Evolutionary conservation across 371 early-diverging fungal species (phyloP), one percentile per base, ranked within the genome.

Genomic region (Mucor saturninus): DNA sequence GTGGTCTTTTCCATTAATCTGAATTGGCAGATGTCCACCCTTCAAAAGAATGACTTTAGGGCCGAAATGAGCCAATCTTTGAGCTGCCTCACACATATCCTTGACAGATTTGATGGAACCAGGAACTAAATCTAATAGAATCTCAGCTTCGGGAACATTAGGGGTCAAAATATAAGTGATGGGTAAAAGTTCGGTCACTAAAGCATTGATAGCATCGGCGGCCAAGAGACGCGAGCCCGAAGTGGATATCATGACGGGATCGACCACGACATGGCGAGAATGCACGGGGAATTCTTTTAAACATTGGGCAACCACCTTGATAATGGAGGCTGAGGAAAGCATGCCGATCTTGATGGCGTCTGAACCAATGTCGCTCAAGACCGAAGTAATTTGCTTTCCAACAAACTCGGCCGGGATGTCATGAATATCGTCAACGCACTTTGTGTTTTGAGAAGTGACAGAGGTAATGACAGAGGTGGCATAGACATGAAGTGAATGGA

Each of bases 221-320:
- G 77, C 79, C 13, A 95, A 74, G 35, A 95, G 75, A 3, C 77
- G 78, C 11, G 83, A 79, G 13, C 92, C 92, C 2, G 86, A 84
- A 0, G 95, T 90, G 1, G 93, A 83, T 8, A 95, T 84, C 95
- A 95, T 95, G 38, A 95, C 95, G 3, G 95, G 95, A 61, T 95
- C 95, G 0, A 93, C 81, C 1, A 93, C 91, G 48, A 92, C 52
- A 42, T 79, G 70, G 35, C 31, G 49, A 31, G 51, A 26, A 28
- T 40, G 59, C 14, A 61, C 68, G 38, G 56, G 76, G 63, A 74
- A 77, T 48, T 80, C 59, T 40, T 65, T 67, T n/a, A 89, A 70
- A 0, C 74, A 71, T 29, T 62, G 64, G 21, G 76, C 80, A 5
- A 94, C 84, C 0, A 79, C 69, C 0, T 79, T 61, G 37, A 93